These are phyloP conservation scores for Lentinula guzmanii DNA, from an alignment of 768 basidiomycete species.

Conservation along the genomic window DNA sequence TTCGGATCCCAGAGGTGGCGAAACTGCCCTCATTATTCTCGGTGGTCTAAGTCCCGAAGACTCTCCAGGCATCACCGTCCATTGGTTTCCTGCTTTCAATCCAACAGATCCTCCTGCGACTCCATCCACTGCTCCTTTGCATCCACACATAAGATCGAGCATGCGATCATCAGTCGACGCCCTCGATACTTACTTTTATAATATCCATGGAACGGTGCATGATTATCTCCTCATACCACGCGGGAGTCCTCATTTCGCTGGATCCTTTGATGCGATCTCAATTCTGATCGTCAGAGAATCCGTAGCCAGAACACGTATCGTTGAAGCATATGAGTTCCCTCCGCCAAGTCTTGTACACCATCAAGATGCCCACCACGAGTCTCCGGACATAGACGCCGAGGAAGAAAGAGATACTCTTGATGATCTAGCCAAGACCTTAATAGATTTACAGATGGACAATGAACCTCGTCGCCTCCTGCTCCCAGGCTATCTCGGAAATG, in stretches of 20 bases:
- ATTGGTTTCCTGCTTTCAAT: conserved; percentile 63
- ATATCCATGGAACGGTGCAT: conserved; percentile 53
- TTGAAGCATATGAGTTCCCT: conserved; percentile 69
- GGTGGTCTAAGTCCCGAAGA: conserved; percentile 64
- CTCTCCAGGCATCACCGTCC: conserved; percentile 56
- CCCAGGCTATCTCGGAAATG: conserved; percentile 30
- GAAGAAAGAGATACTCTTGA: conserved; percentile 18
- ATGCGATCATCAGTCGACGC: conserved; percentile 56
- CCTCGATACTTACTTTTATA: conserved; percentile 49
- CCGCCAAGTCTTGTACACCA: conserved; percentile 38
- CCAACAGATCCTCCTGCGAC: conserved; percentile 38
- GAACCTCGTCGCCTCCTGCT: conserved; percentile 31
- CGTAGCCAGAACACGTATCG: conserved; percentile 36
- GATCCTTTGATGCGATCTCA: conserved; percentile 60
- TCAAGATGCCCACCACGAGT: conserved; percentile 3
- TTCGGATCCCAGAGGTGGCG: conserved; percentile 58
- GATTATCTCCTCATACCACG: conserved; percentile 78
- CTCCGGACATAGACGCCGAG: conserved; percentile 1
- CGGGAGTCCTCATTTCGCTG: conserved; percentile 61
- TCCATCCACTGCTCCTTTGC: conserved; percentile 20
- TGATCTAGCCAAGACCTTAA: conserved; percentile 36
- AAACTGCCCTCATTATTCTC: conserved; percentile 67
- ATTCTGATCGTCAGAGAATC: conserved; percentile 59
- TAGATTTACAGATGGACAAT: conserved; percentile 27
- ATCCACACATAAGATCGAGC: conserved; percentile 46